Evolutionary conservation across 768 basidiomycete species (phyloP), one percentile per base, ranked within the genome.

Genomic region (Tricholoma matsutake): DNA sequence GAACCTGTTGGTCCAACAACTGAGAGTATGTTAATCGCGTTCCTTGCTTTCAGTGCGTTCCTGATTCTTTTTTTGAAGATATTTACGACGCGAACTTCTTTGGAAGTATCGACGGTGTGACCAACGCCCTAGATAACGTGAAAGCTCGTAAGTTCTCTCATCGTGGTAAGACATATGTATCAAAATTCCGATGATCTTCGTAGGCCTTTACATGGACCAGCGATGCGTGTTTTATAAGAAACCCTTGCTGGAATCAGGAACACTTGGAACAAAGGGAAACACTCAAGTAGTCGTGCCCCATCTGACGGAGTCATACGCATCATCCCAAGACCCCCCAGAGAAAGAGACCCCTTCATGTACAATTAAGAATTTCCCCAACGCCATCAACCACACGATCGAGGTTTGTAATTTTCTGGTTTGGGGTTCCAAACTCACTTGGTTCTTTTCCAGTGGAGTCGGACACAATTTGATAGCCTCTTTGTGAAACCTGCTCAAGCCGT

Each of bases 321-420:
- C 95, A 8, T 98, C 96, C 13, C 97, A 98, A 75, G 97, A 99
- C 72, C 97, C 97, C 49, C 97, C 97, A 8, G 97, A 99, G 78
- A 98, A 97, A 76, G 91, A 96, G 71, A 88, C 95, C 1, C 92
- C 97, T 22, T 92, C 92, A 25, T 99, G 97, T 74, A 99, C 97
- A 1, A 90, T 98, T 73, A 98, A 98, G 80, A 98, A 93, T 76
- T 99, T 98, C 84, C 97, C 97, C 9, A 96, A 99, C 72, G 90
- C 91, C 25, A 98, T 98, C 68, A 89, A 93, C 65, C 97, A 99
- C 76, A 97, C 95, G 6, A 99, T 99, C 61, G 94, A 98, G 81
- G 93, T 92, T 58, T 31, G 82, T 71, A 2, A 7, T 32, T 18
- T 41, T 4, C 22, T 16, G 41, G 22, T 8, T 56, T n/a, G 25